Base-by-base conservation (phyloP, 768 basidiomycete species). In the Kwoniella sp. region DNA sequence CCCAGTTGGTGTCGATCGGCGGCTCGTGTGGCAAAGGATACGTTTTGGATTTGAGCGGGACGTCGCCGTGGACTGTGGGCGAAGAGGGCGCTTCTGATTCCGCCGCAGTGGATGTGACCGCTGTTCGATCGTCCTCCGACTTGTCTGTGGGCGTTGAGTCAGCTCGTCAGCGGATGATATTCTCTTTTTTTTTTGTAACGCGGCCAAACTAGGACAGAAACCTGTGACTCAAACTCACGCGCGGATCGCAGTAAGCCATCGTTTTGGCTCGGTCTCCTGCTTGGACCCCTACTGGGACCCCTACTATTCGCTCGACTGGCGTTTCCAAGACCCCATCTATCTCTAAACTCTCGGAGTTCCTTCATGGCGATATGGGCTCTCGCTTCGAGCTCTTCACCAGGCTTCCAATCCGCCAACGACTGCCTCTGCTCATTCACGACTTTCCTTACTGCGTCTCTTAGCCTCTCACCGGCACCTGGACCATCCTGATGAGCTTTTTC, bases 381-480 rank as follows among this genome's bases (percentile, higher is more conserved):
- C 17, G 64, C 65, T 36, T 74, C 68, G 10, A 77, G 60, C 29
- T 72, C 71, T 48, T 77, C 75, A 40, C 69, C 73, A 37, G 75
- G 75, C n/a, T 67, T 63, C 75, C 75, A 77, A 21, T 74, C 68
- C 21, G 69, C 69, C 48, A 74, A 58, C 25, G 49, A 66, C 51
- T 71, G 64, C 15, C 70, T 63, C 37, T 74, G 72, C 51, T 72
- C 64, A 40, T 74, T 74, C 54, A 80, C 73, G 25, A 73, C 75
- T 30, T 69, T 66, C 26, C 66, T 61, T 7, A 79, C 78, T 2
- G 71, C 72, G 29, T 75, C 72, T 40, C 70, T 59, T 49, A 79
- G 70, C 30, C 75, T 62, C 26, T 73, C 76, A 8, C 58, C 60
- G 47, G 64, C 30, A 13, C 54, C 67, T 19, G 65, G 60, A 17